Evolutionary conservation across 2,329 filamentous ascomycete genomes (phyloP).

Genomic region (Anthostomella pinea): DNA sequence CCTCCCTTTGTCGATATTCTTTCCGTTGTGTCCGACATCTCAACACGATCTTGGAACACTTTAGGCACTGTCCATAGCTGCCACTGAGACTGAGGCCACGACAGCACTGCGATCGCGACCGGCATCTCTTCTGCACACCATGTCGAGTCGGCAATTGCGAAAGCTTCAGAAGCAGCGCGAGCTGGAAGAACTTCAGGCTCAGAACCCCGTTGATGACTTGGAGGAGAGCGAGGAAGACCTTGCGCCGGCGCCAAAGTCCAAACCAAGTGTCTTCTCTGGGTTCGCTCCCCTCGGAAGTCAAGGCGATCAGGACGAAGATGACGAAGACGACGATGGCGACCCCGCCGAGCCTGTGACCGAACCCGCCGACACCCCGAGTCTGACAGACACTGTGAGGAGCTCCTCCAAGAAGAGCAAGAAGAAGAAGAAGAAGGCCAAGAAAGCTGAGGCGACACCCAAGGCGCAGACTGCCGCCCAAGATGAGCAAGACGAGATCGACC

Average conservation of each 20-base stretch:
- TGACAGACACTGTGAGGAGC: constrained; percentile 13
- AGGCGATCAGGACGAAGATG: constrained; percentile 38
- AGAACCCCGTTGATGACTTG: constrained; percentile 38
- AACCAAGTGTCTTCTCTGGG: constrained; percentile 45
- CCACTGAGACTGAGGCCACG: too few species aligned
- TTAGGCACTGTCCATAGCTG: too few species aligned
- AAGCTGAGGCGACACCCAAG: constrained; percentile 13
- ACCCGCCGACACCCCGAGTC: constrained; percentile 11
- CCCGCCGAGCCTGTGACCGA: constrained; percentile 21
- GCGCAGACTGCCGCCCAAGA: constrained; percentile 15
- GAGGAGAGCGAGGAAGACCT: constrained; percentile 33
- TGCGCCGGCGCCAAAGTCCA: constrained; percentile 37
- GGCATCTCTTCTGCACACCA: too few species aligned
- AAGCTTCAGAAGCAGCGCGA: constrained; percentile 48
- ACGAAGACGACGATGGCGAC: constrained; percentile 34
- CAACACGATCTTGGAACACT: too few species aligned
- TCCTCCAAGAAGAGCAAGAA: constrained; percentile 40
- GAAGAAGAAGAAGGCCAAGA: constrained; percentile 35
- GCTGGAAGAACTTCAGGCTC: constrained; percentile 36
- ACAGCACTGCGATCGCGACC: too few species aligned
- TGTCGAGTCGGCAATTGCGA: constrained; percentile 33
- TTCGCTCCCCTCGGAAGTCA: constrained; percentile 50
- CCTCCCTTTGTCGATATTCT: too few species aligned
- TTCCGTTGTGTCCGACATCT: too few species aligned
- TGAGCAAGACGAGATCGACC: constrained; percentile 54